phyloP scores from a whole-genome alignment of 352 stramenopile genomes.

The Phytopythium helicoides region DNA sequence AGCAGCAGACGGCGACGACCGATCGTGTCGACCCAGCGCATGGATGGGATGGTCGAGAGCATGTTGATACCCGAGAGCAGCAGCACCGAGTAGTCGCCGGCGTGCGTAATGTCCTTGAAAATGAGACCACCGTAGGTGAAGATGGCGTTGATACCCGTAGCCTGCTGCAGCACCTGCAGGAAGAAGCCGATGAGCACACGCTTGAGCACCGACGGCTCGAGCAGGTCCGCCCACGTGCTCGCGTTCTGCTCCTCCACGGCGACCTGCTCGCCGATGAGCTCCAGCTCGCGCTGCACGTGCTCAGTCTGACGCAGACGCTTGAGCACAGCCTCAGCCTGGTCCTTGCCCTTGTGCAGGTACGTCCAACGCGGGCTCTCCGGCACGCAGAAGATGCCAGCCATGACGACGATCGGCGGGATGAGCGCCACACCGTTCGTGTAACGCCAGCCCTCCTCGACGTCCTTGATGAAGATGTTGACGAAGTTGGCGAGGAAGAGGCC shows the following conservation, averaged over 20 bases:
- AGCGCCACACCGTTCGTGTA: constrained; percentile 26
- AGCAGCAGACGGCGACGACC: constrained; percentile 28
- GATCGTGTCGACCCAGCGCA: constrained; percentile 30
- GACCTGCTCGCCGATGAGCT: too few relatives aligned
- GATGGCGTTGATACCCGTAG: constrained; percentile 31
- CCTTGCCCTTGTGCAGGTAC: too few relatives aligned
- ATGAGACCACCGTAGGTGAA: too few relatives aligned
- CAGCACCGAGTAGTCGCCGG: constrained; percentile 16
- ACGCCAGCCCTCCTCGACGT: constrained; percentile 18
- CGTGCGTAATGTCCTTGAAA: too few relatives aligned
- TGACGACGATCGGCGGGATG: constrained; percentile 23
- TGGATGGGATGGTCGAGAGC: constrained; percentile 22
- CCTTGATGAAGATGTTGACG: constrained; percentile 24
- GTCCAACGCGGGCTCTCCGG: too few relatives aligned
- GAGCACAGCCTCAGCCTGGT: too few relatives aligned
- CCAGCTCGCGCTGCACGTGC: too few relatives aligned
- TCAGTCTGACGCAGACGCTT: too few relatives aligned
- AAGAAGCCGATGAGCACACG: constrained; percentile 24
- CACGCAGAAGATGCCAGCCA: too few relatives aligned
- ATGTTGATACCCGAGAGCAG: constrained; percentile 33
- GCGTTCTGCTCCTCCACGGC: too few relatives aligned
- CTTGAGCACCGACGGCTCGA: constrained; percentile 14
- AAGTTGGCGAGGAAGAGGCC: constrained; percentile 20
- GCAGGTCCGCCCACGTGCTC: constrained; percentile 25
- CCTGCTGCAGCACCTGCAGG: constrained; percentile 31